phyloP scores from a whole-genome alignment of 2,329 filamentous ascomycete genomes.

The Talaromyces islandicus region DNA sequence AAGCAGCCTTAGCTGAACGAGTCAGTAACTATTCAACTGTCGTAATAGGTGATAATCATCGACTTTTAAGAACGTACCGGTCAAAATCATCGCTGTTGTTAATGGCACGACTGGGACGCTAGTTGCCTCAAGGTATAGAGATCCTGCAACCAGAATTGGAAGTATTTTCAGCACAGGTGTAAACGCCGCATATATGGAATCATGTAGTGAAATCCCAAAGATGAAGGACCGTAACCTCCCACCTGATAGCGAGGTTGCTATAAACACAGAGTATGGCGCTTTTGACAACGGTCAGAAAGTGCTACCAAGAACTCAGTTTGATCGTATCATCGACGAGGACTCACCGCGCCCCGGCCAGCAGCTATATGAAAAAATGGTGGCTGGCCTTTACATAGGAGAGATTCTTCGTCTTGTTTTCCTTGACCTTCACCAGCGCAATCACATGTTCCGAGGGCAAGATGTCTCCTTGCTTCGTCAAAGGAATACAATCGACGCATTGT shows the following conservation, averaged over 20 bases:
- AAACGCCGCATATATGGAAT: conserved; percentile 93
- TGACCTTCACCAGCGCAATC: conserved; percentile 69
- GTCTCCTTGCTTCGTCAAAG: conserved; percentile 69
- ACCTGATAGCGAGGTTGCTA: conserved; percentile 70
- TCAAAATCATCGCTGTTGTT: conserved; percentile 78
- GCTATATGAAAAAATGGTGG: conserved; percentile 95
- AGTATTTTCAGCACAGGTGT: conserved; percentile 95
- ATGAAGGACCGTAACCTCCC: conserved; percentile 74
- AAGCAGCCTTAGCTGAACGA: conserved; percentile 61
- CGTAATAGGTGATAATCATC: conserved; percentile 2
- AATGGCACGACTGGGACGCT: conserved; percentile 93
- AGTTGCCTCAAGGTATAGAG: conserved; percentile 86
- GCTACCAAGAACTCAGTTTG: conserved; percentile 66
- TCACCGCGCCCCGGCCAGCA: conserved; percentile 90
- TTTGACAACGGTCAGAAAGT: conserved; percentile 83
- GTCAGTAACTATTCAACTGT: conserved; percentile 33
- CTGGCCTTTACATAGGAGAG: conserved; percentile 86
- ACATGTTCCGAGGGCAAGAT: conserved; percentile 77
- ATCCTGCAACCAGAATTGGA: conserved; percentile 78
- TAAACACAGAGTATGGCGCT: conserved; percentile 91
- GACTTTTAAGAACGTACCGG: conserved; percentile 61
- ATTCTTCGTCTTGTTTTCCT: conserved; percentile 81
- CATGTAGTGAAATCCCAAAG: conserved; percentile 77
- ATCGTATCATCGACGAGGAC: conserved; percentile 74
- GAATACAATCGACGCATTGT: conserved; percentile 83